phyloP scores from a whole-genome alignment of 495 filamentous ascomycete genomes.

The Chaetomium tenue region DNA sequence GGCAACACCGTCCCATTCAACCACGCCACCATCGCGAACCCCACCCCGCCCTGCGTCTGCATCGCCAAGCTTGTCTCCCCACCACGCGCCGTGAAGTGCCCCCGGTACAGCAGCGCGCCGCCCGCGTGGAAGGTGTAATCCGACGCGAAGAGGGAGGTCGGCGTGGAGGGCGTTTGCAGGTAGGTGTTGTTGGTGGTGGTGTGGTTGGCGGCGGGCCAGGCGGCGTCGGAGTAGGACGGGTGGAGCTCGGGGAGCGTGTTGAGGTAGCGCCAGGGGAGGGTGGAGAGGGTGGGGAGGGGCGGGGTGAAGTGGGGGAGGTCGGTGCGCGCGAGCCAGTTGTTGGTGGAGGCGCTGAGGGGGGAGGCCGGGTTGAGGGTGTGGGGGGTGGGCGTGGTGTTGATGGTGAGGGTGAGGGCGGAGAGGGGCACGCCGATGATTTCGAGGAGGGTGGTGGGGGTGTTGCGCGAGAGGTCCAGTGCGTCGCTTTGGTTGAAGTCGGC shows the following conservation, averaged over 20 bases:
- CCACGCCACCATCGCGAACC: slow-evolving; percentile 58
- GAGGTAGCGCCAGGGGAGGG: slow-evolving; percentile 65
- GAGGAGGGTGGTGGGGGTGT: neutral
- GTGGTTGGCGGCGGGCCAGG: slow-evolving; percentile 59
- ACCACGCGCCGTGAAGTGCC: slow-evolving; percentile 67
- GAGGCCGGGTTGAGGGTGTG: slow-evolving; percentile 22
- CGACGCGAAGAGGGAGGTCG: slow-evolving; percentile 61
- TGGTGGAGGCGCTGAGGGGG: slow-evolving; percentile 45
- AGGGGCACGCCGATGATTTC: neutral
- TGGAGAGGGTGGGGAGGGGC: slow-evolving; percentile 53
- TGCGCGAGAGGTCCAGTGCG: neutral
- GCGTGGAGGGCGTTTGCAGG: slow-evolving; percentile 54
- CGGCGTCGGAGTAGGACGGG: slow-evolving; percentile 61
- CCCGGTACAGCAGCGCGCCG: slow-evolving; percentile 67
- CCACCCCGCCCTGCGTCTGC: slow-evolving; percentile 61
- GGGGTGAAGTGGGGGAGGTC: slow-evolving; percentile 53
- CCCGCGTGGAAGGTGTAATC: slow-evolving; percentile 78
- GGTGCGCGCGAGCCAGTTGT: slow-evolving; percentile 55
- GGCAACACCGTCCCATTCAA: slow-evolving; percentile 44
- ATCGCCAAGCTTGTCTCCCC: slow-evolving; percentile 57
- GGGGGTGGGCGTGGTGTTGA: slow-evolving; percentile 37
- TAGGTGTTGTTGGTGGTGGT: slow-evolving; percentile 57
- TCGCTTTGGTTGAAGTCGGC: neutral
- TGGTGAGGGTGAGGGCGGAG: neutral
- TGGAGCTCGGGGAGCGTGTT: slow-evolving; percentile 69